Conservation (phyloP, 768 basidiomycete species). For the Hypholoma sublateritium region DNA sequence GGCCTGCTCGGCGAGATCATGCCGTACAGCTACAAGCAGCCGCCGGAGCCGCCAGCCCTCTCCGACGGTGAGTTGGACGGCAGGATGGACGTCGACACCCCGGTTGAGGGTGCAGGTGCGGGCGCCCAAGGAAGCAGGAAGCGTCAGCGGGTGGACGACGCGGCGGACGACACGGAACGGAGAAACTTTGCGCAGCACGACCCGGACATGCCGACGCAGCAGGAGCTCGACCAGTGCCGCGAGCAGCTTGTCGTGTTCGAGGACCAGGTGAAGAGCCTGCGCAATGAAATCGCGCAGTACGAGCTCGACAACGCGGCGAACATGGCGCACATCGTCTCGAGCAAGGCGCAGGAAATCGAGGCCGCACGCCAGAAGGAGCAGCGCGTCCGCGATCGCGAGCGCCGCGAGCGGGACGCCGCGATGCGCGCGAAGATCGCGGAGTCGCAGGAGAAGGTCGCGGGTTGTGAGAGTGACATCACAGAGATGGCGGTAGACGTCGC, state of each 20-base stretch:
- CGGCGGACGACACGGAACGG: neutral
- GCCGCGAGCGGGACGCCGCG: neutral
- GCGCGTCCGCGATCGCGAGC: neutral
- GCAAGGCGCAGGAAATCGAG: slow-evolving; percentile 15
- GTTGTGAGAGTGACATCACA: neutral
- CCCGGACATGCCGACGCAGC: slow-evolving; percentile 4
- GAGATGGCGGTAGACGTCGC: neutral
- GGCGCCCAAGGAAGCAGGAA: neutral
- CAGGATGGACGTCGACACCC: neutral
- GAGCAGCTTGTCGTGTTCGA: slow-evolving; percentile 9
- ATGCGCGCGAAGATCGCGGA: neutral
- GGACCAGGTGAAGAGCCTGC: slow-evolving; percentile 3
- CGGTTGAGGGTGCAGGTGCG: neutral
- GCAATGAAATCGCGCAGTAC: slow-evolving; percentile 13
- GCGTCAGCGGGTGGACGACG: neutral
- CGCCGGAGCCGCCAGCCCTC: neutral
- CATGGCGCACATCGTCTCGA: slow-evolving; percentile 11
- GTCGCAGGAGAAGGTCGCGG: neutral
- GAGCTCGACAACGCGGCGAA: slow-evolving; percentile 7
- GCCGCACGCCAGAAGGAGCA: slow-evolving; percentile 5
- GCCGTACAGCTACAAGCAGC: neutral
- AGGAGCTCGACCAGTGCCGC: slow-evolving; percentile 13
- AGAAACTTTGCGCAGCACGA: neutral
- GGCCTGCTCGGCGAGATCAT: slow-evolving; percentile 1
- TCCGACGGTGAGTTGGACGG: neutral